Base-by-base conservation (phyloP, 2,329 filamentous ascomycete species). In the Acephala macrosclerotiorum region DNA sequence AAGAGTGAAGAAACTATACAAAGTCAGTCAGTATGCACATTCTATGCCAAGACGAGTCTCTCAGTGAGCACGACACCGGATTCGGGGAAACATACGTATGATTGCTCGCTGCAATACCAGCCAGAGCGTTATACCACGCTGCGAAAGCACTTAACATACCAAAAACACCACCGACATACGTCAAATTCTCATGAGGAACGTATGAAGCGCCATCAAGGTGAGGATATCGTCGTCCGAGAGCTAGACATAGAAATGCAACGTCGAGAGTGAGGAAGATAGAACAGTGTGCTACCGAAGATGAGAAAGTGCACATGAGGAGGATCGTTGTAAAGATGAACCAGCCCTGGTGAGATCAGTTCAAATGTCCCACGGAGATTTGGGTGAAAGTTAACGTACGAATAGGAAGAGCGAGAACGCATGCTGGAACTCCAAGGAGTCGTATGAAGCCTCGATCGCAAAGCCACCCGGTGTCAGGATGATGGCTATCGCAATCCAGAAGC, bases 301-400 rank as follows among this genome's bases (percentile, higher is more conserved):
- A 86, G 60, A 95, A 82, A 11, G 92, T 95, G 83, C 89, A 91
- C 66, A 94, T 73, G 45, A 94, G 82, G 69, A 94, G 78, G 66
- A 95, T 79, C 63, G 88, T 90, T 60, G 91, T 95, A 82, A 95
- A 95, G 80, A 95, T 93, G 82, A 92, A 94, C 92, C 92, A 95
- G 77, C 90, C 86, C 2, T 69, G 20, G 26, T 36, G 16, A 53
- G 11, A n/a, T 40, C 53, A 33, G 42, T 26, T 29, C 12, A 59
- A 45, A 8, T 38, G 20, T 18, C 36, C 20, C 25, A 38, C 16
- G 14, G 7, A 11, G 12, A 40, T 49, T 20, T 29, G 4, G 11
- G 16, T n/a, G 5, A 59, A 36, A 55, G 33, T 3, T n/a, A n/a
- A 66, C 65, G 56, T 62, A 65, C 64, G 49, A 84, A 75, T 22